Base-by-base conservation (phyloP, 202 grass and related monocot genomes). In the Carex sylvatica region DNA sequence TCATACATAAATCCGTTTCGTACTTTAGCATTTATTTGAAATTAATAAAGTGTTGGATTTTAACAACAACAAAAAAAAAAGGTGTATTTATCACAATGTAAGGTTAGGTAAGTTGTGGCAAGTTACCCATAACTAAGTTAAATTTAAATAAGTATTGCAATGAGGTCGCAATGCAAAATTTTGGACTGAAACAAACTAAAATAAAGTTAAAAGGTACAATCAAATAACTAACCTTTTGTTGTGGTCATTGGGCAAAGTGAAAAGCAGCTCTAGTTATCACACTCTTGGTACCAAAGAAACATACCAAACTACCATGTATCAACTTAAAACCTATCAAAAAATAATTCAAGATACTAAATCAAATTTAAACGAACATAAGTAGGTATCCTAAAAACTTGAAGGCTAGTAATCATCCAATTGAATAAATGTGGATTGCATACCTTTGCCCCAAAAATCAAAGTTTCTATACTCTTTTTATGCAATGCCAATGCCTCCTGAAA, bases 401-500 rank as follows among this genome's bases (percentile, higher is more conserved):
- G 4, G 58, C n/a, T 30, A 36, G 19, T 54, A 59, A 75, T 35
- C 8, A 35, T n/a, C 15, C 4, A 82, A 66, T 82, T 55, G 38
- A 55, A 31, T 30, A 70, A 82, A 70, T 82, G 80, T 70, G 44
- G 42, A 31, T 54, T 66, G 4, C 55, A 68, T 82, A 82, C 80
- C 63, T 69, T 36, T 52, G 24, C 26, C 44, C 58, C 56, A 15
- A 23, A 65, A 51, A 20, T 63, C 6, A 65, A 81, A 67, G 14
- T 69, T 67, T 13, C 12, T 4, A 55, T 24, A 56, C 18, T 82
- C 20, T 82, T 20, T 15, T 82, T 53, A 38, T 56, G 26, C 1
- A 82, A 56, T 82, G 23, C 44, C 44, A 70, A 70, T 82, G 66
- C 23, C 60, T 82, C 9, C 60, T 70, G 26, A 56, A 82, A 80